phyloP scores from a whole-genome alignment of 805 yeast genomes.

The Sugiyamaella marilandica region DNA sequence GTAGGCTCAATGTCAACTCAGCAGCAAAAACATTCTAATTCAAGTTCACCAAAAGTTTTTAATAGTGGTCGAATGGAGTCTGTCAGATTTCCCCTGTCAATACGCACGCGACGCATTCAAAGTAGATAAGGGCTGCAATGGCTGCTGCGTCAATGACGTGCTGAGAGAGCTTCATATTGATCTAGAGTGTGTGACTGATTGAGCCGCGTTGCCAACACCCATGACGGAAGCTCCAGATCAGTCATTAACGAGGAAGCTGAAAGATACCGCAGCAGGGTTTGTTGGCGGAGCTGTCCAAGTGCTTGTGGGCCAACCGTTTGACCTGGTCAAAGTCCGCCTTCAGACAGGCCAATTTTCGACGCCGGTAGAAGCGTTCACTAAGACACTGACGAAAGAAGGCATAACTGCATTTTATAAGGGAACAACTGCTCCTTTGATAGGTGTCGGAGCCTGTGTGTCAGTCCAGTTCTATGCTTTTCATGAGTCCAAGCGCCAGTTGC shows the following conservation, averaged over 20 bases:
- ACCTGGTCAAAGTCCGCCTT: slow-evolving; percentile 62
- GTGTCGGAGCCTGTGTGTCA: slow-evolving; percentile 67
- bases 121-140: slow-evolving; percentile 3
- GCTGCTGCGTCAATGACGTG: too few relatives aligned
- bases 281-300: slow-evolving; percentile 55
- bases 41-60: too few relatives aligned
- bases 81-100: too few relatives aligned
- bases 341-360: slow-evolving; percentile 63
- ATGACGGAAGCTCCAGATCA: slow-evolving; percentile 15
- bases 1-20: too few relatives aligned
- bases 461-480: slow-evolving; percentile 68
- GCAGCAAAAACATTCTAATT: too few relatives aligned
- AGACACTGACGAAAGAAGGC: slow-evolving; percentile 57
- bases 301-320: slow-evolving; percentile 62
- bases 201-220: neutral
- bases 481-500: slow-evolving; percentile 57
- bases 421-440: slow-evolving; percentile 62
- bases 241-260: slow-evolving; percentile 42
- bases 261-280: slow-evolving; percentile 51
- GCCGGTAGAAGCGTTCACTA: slow-evolving; percentile 47
- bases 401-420: slow-evolving; percentile 61
- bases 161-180: neutral
- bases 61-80: too few relatives aligned
- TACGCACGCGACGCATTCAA: neutral
- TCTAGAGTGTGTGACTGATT: neutral